phyloP scores from a whole-genome alignment of 2,329 filamentous ascomycete genomes.

The Dactylellina drechsleri region DNA sequence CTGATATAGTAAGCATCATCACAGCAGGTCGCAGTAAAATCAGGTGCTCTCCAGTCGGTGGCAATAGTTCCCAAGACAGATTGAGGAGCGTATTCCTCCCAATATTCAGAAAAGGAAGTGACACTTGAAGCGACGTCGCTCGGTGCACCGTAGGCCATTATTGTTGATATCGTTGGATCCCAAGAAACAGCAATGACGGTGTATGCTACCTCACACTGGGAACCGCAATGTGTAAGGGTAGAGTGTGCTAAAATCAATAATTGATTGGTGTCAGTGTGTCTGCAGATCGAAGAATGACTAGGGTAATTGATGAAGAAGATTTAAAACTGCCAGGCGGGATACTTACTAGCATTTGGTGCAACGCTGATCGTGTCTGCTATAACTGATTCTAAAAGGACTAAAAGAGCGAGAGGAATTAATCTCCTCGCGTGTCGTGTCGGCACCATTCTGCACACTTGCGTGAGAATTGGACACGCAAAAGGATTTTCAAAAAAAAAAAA shows the following conservation, averaged over 20 bases:
- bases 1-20: constrained; percentile 41
- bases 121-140: neutral
- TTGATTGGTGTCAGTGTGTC: too few species aligned
- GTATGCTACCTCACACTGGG: constrained; percentile 25
- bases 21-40: constrained; percentile 45
- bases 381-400: neutral
- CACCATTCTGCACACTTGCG: neutral
- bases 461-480: too few species aligned
- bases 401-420: neutral
- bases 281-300: too few species aligned
- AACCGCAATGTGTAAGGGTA: constrained; percentile 31
- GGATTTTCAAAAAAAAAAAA: too few species aligned
- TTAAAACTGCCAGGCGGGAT: neutral
- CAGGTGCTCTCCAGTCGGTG: constrained; percentile 12
- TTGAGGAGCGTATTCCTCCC: constrained; percentile 13
- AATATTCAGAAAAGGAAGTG: constrained; percentile 18
- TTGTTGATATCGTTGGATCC: constrained; percentile 24
- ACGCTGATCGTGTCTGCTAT: constrained; percentile 13
- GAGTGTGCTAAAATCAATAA: constrained; percentile 15
- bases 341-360: constrained; percentile 28
- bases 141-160: constrained; percentile 11
- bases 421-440: neutral
- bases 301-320: too few species aligned
- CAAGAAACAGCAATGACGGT: constrained; percentile 30
- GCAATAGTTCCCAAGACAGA: constrained; percentile 19